Evolutionary conservation across 192 early-diverging fungal genomes (phyloP).

Genomic region (Backusella mclennaniae): DNA sequence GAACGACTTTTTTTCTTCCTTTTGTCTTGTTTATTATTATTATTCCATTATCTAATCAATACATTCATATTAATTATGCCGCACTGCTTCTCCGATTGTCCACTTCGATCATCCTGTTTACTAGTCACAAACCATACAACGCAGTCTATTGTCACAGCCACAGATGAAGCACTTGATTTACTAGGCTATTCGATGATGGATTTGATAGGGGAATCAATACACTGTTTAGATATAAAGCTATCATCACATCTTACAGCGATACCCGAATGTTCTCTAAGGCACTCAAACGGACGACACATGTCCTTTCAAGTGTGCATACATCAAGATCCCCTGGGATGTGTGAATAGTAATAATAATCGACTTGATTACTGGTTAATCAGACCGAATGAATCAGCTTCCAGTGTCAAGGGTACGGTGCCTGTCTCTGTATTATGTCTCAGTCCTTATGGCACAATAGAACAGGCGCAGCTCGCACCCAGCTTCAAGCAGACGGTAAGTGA

Average conservation of each 20-base stretch:
- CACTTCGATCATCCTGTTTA: constrained; percentile 14
- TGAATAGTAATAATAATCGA: not conserved
- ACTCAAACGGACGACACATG: not conserved
- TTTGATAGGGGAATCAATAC: constrained; percentile 10
- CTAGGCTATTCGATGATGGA: constrained; percentile 6
- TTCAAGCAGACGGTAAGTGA: constrained; percentile 9
- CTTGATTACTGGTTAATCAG: constrained; percentile 18
- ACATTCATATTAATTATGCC: not conserved
- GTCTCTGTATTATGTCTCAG: constrained; percentile 12
- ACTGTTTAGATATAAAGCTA: not conserved
- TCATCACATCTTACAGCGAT: constrained; percentile 6
- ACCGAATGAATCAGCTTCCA: not conserved
- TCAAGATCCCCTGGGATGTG: constrained; percentile 18
- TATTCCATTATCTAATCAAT: too few species aligned
- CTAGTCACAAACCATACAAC: constrained; percentile 4
- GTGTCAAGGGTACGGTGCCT: not conserved
- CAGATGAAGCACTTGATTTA: constrained; percentile 14
- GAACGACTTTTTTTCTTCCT: not conserved
- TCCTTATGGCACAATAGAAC: constrained; percentile 25
- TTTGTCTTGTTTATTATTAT: not conserved
- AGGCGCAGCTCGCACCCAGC: constrained; percentile 5
- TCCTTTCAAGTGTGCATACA: constrained; percentile 16
- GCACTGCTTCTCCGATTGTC: constrained; percentile 17
- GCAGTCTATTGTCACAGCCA: constrained; percentile 18
- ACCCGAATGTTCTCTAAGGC: not conserved